Evolutionary conservation across 352 stramenopile genomes (phyloP).

Genomic region (Thalassiosira mediterranea): DNA sequence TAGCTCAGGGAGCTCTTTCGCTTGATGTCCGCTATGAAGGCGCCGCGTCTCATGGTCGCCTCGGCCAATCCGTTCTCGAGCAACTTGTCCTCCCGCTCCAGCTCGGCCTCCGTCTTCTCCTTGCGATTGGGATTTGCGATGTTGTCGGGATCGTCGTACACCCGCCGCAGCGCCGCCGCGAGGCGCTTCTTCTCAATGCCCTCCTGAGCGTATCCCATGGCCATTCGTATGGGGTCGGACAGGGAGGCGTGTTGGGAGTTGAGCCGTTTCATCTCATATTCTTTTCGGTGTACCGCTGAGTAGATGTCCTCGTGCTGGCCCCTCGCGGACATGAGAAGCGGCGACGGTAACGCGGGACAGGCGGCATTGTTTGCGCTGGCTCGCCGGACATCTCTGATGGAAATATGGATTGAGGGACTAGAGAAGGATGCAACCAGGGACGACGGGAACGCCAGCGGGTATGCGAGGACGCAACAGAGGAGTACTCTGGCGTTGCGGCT

Average conservation of each 20-base stretch:
- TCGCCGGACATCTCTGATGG: no score
- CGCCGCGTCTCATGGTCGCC: conserved; percentile 70
- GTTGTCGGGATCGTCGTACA: conserved; percentile 77
- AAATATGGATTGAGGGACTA: no score
- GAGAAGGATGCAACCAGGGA: no score
- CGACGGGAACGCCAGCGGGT: no score
- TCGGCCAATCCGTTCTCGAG: conserved; percentile 68
- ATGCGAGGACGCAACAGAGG: no score
- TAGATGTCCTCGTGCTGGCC: conserved; percentile 72
- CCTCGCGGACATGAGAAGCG: conserved; percentile 19
- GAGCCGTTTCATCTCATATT: conserved; percentile 82
- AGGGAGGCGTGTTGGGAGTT: conserved; percentile 67
- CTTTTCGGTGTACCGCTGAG: conserved; percentile 80
- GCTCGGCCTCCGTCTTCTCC: conserved; percentile 24
- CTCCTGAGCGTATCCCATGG: conserved; percentile 78
- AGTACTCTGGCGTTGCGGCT: no score
- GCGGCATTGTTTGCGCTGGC: no score
- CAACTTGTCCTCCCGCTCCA: conserved; percentile 63
- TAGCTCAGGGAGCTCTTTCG: conserved; percentile 64
- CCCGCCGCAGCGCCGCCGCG: conserved; percentile 72
- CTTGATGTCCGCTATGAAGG: conserved; percentile 84
- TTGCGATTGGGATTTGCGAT: conserved; percentile 56
- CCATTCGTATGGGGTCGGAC: conserved; percentile 79
- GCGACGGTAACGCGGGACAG: no score
- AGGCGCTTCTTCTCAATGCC: conserved; percentile 57